A percentile compares a stretch with the other conserved stretches of the same genome.
Conservation (phyloP, 805 yeast species). For the Zygoascus biomembranicola region DNA sequence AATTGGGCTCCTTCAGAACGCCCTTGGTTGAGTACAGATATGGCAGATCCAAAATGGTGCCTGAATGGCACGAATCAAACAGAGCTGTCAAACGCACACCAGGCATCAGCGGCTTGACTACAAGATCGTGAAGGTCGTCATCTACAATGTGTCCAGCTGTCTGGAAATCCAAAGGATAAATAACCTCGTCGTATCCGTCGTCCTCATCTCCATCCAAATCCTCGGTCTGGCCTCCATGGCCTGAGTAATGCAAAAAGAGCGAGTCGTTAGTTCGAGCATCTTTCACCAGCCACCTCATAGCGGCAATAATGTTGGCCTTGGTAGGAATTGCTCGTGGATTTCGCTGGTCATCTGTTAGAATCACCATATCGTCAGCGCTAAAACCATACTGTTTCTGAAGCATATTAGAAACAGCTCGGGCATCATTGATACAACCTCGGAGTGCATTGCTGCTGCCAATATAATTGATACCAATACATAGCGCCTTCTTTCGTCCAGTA, state of each 20-base stretch:
- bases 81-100: conserved; percentile 75
- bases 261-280: conserved; percentile 73
- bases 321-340: conserved; percentile 47
- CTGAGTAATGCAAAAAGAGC: conserved; percentile 74
- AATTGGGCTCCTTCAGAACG: conserved; percentile 68
- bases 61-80: conserved; percentile 83
- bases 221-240: conserved; percentile 72
- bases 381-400: conserved; percentile 32
- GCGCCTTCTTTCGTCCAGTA: conserved; percentile 64
- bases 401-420: conserved; percentile 35
- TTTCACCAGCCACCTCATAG: conserved; percentile 73
- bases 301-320: conserved; percentile 59
- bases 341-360: conserved; percentile 34
- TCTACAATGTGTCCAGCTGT: conserved; percentile 60
- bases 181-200: conserved; percentile 63
- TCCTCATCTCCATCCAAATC: conserved; percentile 71
- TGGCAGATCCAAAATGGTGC: conserved; percentile 74
- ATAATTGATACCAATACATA: conserved; percentile 73
- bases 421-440: conserved; percentile 79
- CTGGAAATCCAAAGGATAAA: conserved; percentile 68
- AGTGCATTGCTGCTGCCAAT: conserved; percentile 52
- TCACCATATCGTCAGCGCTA: conserved; percentile 31
- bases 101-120: conserved; percentile 61
- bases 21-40: conserved; percentile 78
- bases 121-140: conserved; percentile 61